Base-by-base conservation (phyloP, 2,329 filamentous ascomycete species). In the Didymosphaeria variabile region DNA sequence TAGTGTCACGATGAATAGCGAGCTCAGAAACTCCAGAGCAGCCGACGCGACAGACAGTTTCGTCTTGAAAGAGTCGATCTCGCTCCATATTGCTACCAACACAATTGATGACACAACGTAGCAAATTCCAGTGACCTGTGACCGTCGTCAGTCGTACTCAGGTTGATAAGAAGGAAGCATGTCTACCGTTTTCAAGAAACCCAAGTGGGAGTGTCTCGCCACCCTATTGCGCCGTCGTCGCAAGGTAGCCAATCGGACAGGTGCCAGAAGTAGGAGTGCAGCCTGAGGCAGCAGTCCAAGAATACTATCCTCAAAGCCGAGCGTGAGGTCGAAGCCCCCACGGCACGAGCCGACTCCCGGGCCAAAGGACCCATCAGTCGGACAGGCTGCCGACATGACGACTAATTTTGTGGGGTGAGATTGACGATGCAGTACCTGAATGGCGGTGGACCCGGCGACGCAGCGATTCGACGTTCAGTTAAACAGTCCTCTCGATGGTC, bases 311-410 rank as follows among this genome's bases (percentile, higher is more conserved):
- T 74, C 70, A 31, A 74, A 73, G 31, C 66, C 58, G 10, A 74
- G 54, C 15, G 72, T 74, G 58, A 75, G 68, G 50, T 71, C 72
- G 56, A 73, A 72, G 46, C 66, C 69, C 55, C 70, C 70, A 57
- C 69, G 65, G 57, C 69, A 72, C 15, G 62, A 47, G 21, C 63
- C 66, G 45, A 66, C 66, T 8, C 31, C 57, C 12, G 68, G 69
- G 1, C 70, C 67, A 54, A 71, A 71, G 46, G 68, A 62, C 56
- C 58, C 64, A 63, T 73, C 69, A 40, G 60, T 58, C 32, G 58
- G 44, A 57, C 67, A 72, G 23, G 63, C 61, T 44, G 42, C 62
- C 47, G 60, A 63, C 62, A 67, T 66, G 42, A 21, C 55, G 60
- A 50, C 44, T 46, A 55, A 46, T 53, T 10, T 23, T 51, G 58